Evolutionary conservation across 2,329 filamentous ascomycete species (phyloP).

Genomic region (Penicillium sp.): DNA sequence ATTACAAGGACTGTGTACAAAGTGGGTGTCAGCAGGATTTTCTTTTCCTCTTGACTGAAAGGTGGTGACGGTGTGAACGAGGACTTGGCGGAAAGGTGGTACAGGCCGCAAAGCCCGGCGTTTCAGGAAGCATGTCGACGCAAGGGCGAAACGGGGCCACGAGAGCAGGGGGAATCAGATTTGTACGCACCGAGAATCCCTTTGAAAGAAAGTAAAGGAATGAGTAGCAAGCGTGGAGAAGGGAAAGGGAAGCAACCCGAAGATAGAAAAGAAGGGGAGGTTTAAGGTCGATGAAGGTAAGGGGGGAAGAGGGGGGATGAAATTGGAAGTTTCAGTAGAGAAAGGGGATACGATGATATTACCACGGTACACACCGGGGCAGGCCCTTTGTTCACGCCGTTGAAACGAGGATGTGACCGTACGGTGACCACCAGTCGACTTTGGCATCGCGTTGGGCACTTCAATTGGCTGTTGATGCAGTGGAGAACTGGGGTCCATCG

Average conservation of each 20-base stretch:
- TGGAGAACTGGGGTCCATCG: not conserved
- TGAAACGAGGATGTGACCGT: not conserved
- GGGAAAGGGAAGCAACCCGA: conserved; percentile 10
- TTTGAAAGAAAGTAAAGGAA: not conserved
- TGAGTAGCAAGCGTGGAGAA: conserved; percentile 5
- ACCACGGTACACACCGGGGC: not conserved
- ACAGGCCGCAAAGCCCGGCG: conserved; percentile 20
- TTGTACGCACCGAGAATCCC: conserved; percentile 9
- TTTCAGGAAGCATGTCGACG: conserved; percentile 23
- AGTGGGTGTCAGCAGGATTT: conserved; percentile 6
- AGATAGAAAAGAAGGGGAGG: conserved; percentile 14
- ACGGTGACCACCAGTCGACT: conserved; percentile 3
- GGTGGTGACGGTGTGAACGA: conserved; percentile 11
- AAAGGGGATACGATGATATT: conserved; percentile 23
- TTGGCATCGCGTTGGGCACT: not conserved
- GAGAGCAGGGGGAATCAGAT: conserved; percentile 1
- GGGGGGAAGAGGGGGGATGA: conserved; percentile 18
- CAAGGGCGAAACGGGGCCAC: conserved; percentile 21
- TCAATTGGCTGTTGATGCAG: not conserved
- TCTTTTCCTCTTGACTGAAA: not conserved
- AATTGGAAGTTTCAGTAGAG: conserved; percentile 26
- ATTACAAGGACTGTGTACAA: conserved; percentile 8
- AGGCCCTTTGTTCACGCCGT: not conserved
- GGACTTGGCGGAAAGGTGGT: conserved; percentile 14
- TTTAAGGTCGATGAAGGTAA: conserved; percentile 20